Percentiles rank a stretch among this genome's conserved stretches.
These are phyloP conservation scores for Suhomyces sp. DNA, from an alignment of 805 yeast species.

Conservation along the genomic window DNA sequence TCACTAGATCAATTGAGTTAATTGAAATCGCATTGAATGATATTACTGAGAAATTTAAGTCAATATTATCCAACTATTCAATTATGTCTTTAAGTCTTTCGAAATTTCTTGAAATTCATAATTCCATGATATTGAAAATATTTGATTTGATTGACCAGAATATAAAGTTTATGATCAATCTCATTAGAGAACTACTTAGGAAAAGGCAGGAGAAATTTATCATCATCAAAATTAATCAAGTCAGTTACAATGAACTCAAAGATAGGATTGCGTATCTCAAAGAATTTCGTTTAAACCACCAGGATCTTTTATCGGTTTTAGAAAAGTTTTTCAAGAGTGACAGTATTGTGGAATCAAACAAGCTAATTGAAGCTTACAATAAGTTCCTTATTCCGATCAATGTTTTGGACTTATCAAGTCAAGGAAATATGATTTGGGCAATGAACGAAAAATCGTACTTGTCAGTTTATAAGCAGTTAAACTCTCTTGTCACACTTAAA, in stretches of 20 bases:
- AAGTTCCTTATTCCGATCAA: constrained; percentile 26
- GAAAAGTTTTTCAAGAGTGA: constrained; percentile 15
- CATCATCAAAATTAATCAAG: constrained; percentile 57
- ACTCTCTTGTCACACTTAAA: constrained; percentile 19
- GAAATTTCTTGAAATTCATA: constrained; percentile 34
- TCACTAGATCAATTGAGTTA: constrained; percentile 60
- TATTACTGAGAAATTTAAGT: constrained; percentile 44
- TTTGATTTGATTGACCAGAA: constrained; percentile 58
- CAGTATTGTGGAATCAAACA: constrained; percentile 14
- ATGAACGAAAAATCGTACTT: constrained; percentile 28
- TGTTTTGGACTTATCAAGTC: constrained; percentile 33
- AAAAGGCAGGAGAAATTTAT: constrained; percentile 71
- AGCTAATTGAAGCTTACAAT: constrained; percentile 28
- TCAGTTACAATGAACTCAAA: constrained; percentile 30
- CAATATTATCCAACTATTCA: constrained; percentile 35
- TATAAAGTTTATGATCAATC: constrained; percentile 59
- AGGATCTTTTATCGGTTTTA: constrained; percentile 43
- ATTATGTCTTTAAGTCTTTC: constrained; percentile 44
- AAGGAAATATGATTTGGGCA: constrained; percentile 29
- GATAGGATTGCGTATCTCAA: constrained; percentile 45
- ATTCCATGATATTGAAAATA: constrained; percentile 23
- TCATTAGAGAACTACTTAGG: constrained; percentile 73
- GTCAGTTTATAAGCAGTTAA: constrained; percentile 19
- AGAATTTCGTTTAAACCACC: constrained; percentile 53
- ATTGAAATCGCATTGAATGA: constrained; percentile 65